Evolutionary conservation across 1,139 yeast species (phyloP).

Genomic region (Diutina neorugosa): DNA sequence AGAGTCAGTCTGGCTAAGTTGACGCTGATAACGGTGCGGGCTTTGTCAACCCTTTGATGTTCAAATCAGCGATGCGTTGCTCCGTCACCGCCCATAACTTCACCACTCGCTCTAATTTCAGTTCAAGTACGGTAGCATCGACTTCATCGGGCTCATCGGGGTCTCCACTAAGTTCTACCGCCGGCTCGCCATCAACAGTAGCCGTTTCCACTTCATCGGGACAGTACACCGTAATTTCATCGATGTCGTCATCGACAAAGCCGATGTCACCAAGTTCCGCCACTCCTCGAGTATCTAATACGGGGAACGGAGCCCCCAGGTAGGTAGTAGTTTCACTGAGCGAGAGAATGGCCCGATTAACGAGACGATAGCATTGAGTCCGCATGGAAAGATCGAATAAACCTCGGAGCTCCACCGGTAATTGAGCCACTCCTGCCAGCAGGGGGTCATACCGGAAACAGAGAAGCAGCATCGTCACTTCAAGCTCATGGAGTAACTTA

Average conservation of each 20-base stretch:
- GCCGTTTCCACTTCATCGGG: neutral
- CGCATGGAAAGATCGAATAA: slow-evolving; percentile 44
- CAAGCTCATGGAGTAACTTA: slow-evolving; percentile 47
- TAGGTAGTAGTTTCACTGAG: neutral
- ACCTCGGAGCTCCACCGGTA: slow-evolving; percentile 41
- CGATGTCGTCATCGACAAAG: slow-evolving; percentile 4
- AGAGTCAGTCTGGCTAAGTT: neutral
- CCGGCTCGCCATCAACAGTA: neutral
- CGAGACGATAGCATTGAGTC: slow-evolving; percentile 44
- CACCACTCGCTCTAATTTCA: slow-evolving; percentile 42
- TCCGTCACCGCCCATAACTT: slow-evolving; percentile 55
- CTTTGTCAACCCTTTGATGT: slow-evolving; percentile 10
- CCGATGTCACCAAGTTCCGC: neutral
- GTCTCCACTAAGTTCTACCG: slow-evolving; percentile 5
- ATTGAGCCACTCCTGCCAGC: slow-evolving; percentile 20
- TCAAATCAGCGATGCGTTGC: slow-evolving; percentile 30
- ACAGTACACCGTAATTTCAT: neutral
- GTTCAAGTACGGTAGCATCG: slow-evolving; percentile 18
- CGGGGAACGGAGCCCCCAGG: neutral
- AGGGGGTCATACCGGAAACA: slow-evolving; percentile 39
- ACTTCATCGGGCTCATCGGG: slow-evolving; percentile 9
- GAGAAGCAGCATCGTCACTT: slow-evolving; percentile 57
- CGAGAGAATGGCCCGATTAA: slow-evolving; percentile 35
- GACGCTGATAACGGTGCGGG: too few relatives aligned
- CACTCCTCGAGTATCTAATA: neutral